Base-by-base conservation (phyloP, 2,329 filamentous ascomycete genomes). In the Alternaria conjuncta region DNA sequence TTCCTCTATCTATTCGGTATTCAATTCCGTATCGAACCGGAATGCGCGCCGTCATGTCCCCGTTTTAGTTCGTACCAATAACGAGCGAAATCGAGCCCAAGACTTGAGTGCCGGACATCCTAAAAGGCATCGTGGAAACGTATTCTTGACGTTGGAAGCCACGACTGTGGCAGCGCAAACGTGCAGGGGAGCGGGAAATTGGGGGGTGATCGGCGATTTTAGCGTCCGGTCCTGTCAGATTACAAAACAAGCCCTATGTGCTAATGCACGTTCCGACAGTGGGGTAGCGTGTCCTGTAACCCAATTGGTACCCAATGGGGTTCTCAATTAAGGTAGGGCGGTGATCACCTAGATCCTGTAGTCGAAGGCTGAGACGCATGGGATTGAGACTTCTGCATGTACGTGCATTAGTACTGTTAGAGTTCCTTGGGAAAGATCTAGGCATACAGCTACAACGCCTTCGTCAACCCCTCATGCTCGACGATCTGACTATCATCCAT, bases 401-500 rank as follows among this genome's bases (percentile, higher is more conserved):
- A 2, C 51, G 13, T 23, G 20, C 50, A 41, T 41, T 41, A 41
- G 12, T 20, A 0, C 50, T 54, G 50, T 23, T 6, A n/a, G 15
- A 11, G 5, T 13, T n/a, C 4, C 25, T 41, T 41, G 36, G 36
- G n/a, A 18, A 2, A 41, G 15, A 18, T 41, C 36, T 41, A 41
- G 36, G 36, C 36, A 41, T 41, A 41, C 36, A 1, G 36, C 64
- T 55, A 70, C 30, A 69, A 55, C 10, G 71, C 66, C 56, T 68
- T 72, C 41, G 60, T 46, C 46, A 75, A 55, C 4, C 69, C 71
- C 50, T 75, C 73, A 55, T 72, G 63, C 57, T 69, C 67, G 7
- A 75, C 69, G 28, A 51, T 53, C 71, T 67, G 72, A 49, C 61
- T 65, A 12, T 67, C 70, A 58, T 71, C 70, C 21, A 66, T 64